phyloP scores from a whole-genome alignment of 352 stramenopile genomes.

The Blastocystis sp. region DNA sequence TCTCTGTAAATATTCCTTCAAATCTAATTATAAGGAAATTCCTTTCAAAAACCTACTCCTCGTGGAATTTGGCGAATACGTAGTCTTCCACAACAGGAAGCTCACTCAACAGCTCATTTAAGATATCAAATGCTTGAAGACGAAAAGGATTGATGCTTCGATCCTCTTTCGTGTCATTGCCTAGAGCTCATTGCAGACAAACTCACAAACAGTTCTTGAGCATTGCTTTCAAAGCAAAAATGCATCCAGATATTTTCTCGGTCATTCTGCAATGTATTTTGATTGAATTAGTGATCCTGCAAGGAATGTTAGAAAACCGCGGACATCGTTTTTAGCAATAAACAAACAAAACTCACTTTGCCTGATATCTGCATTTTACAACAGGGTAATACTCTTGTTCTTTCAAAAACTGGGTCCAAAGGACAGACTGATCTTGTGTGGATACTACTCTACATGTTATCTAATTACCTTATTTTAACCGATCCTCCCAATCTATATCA shows the following conservation, averaged over 20 bases:
- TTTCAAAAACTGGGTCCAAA: background rate
- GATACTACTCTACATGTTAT: background rate
- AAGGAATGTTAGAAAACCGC: background rate
- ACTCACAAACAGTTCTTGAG: slow-evolving; percentile 39
- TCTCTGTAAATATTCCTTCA: slow-evolving; percentile 4
- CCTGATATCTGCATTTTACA: slow-evolving; percentile 15
- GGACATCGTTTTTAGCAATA: background rate
- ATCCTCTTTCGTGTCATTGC: slow-evolving; percentile 50
- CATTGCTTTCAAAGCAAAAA: slow-evolving; percentile 46
- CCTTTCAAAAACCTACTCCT: background rate
- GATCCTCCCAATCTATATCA: background rate
- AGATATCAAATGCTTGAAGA: slow-evolving; percentile 45
- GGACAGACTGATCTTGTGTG: background rate
- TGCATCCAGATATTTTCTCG: slow-evolving; percentile 54
- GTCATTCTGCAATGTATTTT: slow-evolving; percentile 27
- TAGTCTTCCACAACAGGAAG: slow-evolving; percentile 12
- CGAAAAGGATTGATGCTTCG: slow-evolving; percentile 56
- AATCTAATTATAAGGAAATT: background rate
- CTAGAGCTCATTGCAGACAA: background rate
- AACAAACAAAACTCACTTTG: slow-evolving; percentile 31
- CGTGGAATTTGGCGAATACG: slow-evolving; percentile 44
- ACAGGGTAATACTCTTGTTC: slow-evolving; percentile 41
- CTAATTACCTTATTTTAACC: background rate
- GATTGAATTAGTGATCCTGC: background rate
- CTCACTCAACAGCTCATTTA: slow-evolving; percentile 51